phyloP scores from a whole-genome alignment of 768 basidiomycete species.

The Boletus rubroflammeus region DNA sequence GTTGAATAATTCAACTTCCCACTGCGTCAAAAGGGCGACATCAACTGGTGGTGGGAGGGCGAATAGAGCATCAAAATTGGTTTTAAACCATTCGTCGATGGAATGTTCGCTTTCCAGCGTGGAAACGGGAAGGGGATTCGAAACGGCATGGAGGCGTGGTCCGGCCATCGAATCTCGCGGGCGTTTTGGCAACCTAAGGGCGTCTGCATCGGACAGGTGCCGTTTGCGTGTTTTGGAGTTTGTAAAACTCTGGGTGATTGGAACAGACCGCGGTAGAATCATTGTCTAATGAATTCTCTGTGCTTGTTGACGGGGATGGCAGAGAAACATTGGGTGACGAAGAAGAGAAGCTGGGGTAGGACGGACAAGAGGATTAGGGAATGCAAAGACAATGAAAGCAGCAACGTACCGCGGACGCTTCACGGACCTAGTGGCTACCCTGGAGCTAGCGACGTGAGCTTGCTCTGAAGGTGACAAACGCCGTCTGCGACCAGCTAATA shows the following conservation, averaged over 20 bases:
- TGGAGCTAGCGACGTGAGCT: not conserved
- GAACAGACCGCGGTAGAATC: not conserved
- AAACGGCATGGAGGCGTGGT: conserved; percentile 26
- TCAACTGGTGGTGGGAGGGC: conserved; percentile 22
- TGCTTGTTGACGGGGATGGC: not conserved
- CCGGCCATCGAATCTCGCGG: conserved; percentile 15
- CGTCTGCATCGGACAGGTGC: conserved; percentile 33
- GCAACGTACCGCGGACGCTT: conserved; percentile 13
- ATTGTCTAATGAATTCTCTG: not conserved
- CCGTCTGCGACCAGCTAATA: conserved; percentile 17
- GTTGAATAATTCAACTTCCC: conserved; percentile 35
- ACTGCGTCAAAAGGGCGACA: conserved; percentile 12
- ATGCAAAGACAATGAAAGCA: not conserved
- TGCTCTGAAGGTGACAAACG: not conserved
- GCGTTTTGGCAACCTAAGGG: conserved; percentile 21
- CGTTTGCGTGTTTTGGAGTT: conserved; percentile 28
- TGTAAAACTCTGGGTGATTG: not conserved
- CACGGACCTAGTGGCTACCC: not conserved
- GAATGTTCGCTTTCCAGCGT: conserved; percentile 13
- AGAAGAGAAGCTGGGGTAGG: not conserved
- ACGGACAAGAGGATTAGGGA: not conserved
- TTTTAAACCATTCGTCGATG: conserved; percentile 37
- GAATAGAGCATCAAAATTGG: conserved; percentile 21
- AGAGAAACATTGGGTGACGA: not conserved
- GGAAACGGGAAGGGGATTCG: conserved; percentile 28